Conservation (phyloP, 106 monocot species). For the Ottelia alismoides region DNA sequence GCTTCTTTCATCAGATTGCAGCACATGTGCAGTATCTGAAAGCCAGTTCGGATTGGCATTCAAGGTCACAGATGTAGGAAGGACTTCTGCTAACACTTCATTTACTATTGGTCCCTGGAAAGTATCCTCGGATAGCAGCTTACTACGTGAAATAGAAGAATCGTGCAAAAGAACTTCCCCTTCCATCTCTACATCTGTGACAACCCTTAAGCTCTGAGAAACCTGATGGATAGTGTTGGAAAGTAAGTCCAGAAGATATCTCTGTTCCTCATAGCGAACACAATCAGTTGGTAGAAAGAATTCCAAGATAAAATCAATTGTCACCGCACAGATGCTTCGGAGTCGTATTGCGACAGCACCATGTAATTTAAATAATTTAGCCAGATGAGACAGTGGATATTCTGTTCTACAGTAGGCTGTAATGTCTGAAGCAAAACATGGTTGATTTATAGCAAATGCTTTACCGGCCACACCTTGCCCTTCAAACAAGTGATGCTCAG, state of each 20-base stretch:
- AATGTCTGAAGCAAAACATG: slow-evolving; percentile 56
- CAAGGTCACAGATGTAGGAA: not conserved
- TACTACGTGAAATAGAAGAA: slow-evolving; percentile 12
- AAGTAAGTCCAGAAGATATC: slow-evolving; percentile 41
- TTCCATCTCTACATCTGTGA: slow-evolving; percentile 36
- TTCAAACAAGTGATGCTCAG: slow-evolving; percentile 73
- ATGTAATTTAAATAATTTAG: slow-evolving; percentile 50
- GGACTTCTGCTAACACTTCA: not conserved
- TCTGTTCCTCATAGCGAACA: slow-evolving; percentile 36
- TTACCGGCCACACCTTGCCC: slow-evolving; percentile 78
- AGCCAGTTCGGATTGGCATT: slow-evolving; percentile 11
- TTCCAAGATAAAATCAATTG: slow-evolving; percentile 64
- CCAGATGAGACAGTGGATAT: slow-evolving; percentile 96
- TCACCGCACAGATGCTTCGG: slow-evolving; percentile 38
- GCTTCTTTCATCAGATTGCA: slow-evolving; percentile 13
- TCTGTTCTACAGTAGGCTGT: slow-evolving; percentile 55
- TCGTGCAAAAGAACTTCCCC: slow-evolving; percentile 15
- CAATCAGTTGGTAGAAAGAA: slow-evolving; percentile 78
- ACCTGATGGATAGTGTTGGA: slow-evolving; percentile 46
- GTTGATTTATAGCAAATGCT: slow-evolving; percentile 31
- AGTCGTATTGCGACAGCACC: slow-evolving; percentile 63
- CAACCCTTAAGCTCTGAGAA: slow-evolving; percentile 40
- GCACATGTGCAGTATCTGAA: not conserved
- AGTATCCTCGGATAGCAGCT: not conserved
- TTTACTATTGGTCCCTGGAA: not conserved